Conservation (phyloP, 31 red algal genomes). For the Bonnemaisonia californica region DNA sequence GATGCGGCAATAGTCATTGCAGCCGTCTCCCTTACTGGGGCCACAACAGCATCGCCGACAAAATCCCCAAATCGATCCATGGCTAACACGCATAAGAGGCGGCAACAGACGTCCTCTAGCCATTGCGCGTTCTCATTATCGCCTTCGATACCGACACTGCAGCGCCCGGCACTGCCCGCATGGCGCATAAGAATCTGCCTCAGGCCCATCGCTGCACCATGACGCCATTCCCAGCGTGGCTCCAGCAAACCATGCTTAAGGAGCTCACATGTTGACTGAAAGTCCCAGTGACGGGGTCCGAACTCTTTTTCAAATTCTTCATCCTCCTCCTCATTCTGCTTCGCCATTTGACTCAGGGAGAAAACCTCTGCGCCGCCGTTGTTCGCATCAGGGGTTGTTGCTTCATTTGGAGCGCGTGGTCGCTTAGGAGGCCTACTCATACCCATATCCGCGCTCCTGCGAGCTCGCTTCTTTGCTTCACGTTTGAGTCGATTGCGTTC, state of each 20-base stretch:
- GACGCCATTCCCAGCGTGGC: constrained; percentile 77
- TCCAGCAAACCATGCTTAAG: constrained; percentile 68
- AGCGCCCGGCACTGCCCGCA: constrained; percentile 58
- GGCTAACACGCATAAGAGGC: constrained; percentile 83
- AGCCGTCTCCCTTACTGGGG: constrained; percentile 92
- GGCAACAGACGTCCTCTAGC: constrained; percentile 89
- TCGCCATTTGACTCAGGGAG: constrained; percentile 43
- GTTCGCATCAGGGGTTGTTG: neutral
- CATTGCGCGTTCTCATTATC: constrained; percentile 60
- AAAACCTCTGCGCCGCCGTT: constrained; percentile 35
- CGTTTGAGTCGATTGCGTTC: constrained; percentile 76
- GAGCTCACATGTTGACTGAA: constrained; percentile 57
- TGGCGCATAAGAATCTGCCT: constrained; percentile 79
- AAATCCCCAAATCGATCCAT: constrained; percentile 98
- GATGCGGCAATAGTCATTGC: constrained; percentile 88
- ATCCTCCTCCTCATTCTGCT: constrained; percentile 40
- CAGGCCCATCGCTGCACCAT: constrained; percentile 86
- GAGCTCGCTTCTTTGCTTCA: constrained; percentile 53
- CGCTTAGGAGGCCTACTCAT: constrained; percentile 26
- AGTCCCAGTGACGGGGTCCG: constrained; percentile 47
- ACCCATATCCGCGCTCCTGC: constrained; percentile 18
- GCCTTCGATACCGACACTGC: constrained; percentile 26
- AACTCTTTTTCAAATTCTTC: constrained; percentile 59
- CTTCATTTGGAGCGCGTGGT: constrained; percentile 3
- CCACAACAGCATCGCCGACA: constrained; percentile 86